phyloP scores from a whole-genome alignment of 73 alveolate species.

The Paramecium tetraurelia region DNA sequence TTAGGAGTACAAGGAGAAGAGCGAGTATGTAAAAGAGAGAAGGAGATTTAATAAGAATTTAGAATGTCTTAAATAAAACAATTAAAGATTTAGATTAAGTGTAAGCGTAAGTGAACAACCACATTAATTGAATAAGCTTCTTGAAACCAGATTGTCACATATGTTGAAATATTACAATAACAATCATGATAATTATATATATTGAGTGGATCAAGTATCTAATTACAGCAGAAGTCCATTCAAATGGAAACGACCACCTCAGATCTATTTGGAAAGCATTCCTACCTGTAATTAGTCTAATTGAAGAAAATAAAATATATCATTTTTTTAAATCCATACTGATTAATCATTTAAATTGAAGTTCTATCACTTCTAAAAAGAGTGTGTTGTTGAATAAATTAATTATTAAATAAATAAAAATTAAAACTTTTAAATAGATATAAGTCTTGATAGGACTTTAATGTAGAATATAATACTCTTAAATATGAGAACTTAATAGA shows the following conservation, averaged over 20 bases:
- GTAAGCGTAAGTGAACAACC: not conserved
- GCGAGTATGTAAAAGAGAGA: not conserved
- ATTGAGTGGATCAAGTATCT: not conserved
- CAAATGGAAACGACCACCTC: not conserved
- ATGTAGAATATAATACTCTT: no score
- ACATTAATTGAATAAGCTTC: not conserved
- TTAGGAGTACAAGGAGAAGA: not conserved
- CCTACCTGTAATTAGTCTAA: not conserved
- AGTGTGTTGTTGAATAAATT: no score
- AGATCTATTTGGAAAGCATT: not conserved
- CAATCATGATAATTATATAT: not conserved
- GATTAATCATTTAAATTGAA: no score
- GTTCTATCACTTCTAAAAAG: no score
- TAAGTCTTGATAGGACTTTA: no score
- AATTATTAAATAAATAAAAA: no score
- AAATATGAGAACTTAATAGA: no score
- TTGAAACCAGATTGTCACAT: not conserved
- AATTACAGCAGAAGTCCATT: not conserved
- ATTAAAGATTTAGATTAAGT: not conserved
- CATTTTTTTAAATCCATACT: no score
- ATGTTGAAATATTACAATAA: not conserved
- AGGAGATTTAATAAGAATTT: not conserved
- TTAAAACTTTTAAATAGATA: no score
- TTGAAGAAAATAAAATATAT: not conserved
- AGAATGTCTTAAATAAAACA: not conserved